Percentiles rank a stretch among this genome's conserved stretches.
Conservation (phyloP, 495 filamentous ascomycete species). For the Sabuloglossum arenarium region DNA sequence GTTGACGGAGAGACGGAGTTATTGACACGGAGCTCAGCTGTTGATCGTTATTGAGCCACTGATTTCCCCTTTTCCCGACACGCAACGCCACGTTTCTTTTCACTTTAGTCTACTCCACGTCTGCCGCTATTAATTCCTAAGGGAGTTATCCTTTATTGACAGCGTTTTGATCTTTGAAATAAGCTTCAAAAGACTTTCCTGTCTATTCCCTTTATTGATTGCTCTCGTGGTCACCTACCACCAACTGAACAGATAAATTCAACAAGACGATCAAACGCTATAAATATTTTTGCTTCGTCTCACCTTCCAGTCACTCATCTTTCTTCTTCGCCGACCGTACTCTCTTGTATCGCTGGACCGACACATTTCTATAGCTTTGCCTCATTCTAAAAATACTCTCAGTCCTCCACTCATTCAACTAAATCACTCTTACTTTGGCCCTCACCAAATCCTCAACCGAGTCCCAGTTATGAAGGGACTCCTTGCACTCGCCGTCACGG, state of each 20-base stretch:
- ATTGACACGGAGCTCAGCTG: background rate
- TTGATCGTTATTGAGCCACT: background rate
- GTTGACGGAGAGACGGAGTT: background rate
- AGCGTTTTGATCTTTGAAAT: background rate
- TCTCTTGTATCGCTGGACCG: background rate
- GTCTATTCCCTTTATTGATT: background rate
- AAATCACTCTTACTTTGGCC: background rate
- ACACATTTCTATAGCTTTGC: background rate
- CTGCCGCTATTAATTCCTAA: background rate
- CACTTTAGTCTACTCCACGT: background rate
- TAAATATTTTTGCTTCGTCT: background rate
- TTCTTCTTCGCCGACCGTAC: background rate
- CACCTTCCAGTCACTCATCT: background rate
- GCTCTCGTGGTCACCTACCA: background rate
- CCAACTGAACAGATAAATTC: background rate
- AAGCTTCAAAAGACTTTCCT: background rate
- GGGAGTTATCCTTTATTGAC: background rate
- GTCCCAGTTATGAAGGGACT: conserved; percentile 7
- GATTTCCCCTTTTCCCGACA: background rate
- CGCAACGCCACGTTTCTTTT: background rate
- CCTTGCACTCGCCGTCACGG: conserved; percentile 17
- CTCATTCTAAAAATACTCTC: too few species aligned
- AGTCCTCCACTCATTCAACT: too few species aligned
- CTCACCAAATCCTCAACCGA: background rate
- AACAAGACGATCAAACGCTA: too few species aligned